Evolutionary conservation across 306 rosid species (phyloP).

Genomic region (Hylodesmum podocarpum): DNA sequence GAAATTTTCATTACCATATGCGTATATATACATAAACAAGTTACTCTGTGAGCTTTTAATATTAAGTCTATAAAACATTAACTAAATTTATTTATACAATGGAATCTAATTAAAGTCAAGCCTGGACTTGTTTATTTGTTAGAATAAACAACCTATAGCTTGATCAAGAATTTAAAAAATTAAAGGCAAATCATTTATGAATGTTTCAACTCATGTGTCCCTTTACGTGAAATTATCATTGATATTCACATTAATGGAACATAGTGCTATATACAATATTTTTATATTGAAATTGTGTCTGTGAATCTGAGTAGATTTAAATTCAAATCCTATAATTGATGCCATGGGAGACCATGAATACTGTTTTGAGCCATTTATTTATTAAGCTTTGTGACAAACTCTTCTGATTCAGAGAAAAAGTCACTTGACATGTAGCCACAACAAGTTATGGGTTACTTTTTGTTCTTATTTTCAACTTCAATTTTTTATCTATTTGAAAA

Average conservation of each 20-base stretch:
- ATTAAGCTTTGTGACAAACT: not conserved
- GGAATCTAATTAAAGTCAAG: not conserved
- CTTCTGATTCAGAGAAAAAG: not conserved
- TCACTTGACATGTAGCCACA: constrained; percentile 23
- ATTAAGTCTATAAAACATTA: not conserved
- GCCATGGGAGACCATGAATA: constrained; percentile 14
- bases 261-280: not conserved
- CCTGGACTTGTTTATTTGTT: not conserved
- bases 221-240: not conserved
- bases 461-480: constrained; percentile 26
- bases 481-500: not conserved
- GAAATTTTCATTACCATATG: no score
- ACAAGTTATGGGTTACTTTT: constrained; percentile 11
- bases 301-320: not conserved
- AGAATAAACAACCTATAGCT: not conserved
- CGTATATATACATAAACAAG: no score
- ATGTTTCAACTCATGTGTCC: not conserved
- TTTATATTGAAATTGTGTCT: not conserved
- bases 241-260: not conserved
- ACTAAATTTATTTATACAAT: not conserved
- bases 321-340: constrained; percentile 21
- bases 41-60: no score
- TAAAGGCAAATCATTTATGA: not conserved
- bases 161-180: not conserved
- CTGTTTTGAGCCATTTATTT: constrained; percentile 16